Conservation (phyloP, 495 filamentous ascomycete genomes). For the Neurospora sp. region DNA sequence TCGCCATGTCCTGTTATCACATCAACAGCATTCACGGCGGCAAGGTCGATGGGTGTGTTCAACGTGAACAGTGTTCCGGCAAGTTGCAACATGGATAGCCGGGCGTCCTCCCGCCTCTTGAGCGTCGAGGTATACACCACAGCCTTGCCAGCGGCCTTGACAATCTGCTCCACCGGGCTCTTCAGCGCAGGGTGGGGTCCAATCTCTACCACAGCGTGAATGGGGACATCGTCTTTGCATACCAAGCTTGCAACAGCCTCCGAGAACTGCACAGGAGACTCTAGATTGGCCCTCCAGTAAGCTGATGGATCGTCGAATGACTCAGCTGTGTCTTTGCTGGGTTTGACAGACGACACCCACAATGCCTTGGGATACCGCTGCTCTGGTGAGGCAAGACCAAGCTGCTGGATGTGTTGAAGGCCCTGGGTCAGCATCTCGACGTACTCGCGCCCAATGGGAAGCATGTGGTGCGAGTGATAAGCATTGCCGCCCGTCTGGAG, state of each 20-base stretch:
- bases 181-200: conserved; percentile 47
- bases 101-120: conserved; percentile 23
- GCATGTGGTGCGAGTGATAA: conserved; percentile 48
- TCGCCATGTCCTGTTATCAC: too few species aligned
- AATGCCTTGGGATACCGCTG: conserved; percentile 9
- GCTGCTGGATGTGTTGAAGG: conserved; percentile 8
- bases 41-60: background rate
- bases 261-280: conserved; percentile 35
- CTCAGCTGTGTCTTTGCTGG: too few species aligned
- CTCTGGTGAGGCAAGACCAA: conserved; percentile 20
- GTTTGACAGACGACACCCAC: too few species aligned
- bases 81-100: conserved; percentile 20
- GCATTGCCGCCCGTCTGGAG: conserved; percentile 33
- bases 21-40: conserved; percentile 6
- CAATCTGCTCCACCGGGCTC: conserved; percentile 34
- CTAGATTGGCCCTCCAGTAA: conserved; percentile 42
- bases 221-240: too few species aligned
- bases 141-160: conserved; percentile 9
- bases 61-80: conserved; percentile 29
- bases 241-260: conserved; percentile 19
- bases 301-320: conserved; percentile 1
- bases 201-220: conserved; percentile 33
- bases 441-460: conserved; percentile 22
- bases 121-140: conserved; percentile 29
- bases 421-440: conserved; percentile 13